Conservation (phyloP, 2,329 filamentous ascomycete species). For the Dactylellina parvicollis region DNA sequence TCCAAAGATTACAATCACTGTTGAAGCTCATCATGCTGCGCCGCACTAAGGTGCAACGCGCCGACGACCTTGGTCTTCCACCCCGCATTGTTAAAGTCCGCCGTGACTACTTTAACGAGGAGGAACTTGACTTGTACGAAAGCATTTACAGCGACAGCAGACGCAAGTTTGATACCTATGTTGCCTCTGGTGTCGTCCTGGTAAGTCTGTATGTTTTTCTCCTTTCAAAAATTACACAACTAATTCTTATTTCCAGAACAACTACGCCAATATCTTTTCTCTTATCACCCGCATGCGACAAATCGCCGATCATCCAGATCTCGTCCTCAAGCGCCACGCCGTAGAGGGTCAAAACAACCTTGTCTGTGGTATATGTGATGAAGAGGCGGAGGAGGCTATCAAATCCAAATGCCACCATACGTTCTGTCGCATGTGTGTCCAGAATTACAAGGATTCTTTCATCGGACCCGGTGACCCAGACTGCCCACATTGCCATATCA, state of each 20-base stretch:
- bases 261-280: constrained; percentile 98
- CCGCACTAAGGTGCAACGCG: constrained; percentile 91
- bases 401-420: constrained; percentile 92
- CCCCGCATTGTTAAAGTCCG: constrained; percentile 93
- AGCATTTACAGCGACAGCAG: constrained; percentile 94
- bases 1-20: constrained; percentile 84
- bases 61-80: constrained; percentile 92
- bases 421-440: constrained; percentile 83
- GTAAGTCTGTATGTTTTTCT: constrained; percentile 34
- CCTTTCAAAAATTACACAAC: not conserved
- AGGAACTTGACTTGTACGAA: constrained; percentile 92
- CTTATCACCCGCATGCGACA: constrained; percentile 99
- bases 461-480: constrained; percentile 72
- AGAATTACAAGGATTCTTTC: constrained; percentile 81
- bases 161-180: constrained; percentile 93
- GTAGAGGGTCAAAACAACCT: constrained; percentile 76
- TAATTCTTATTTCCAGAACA: constrained; percentile 67
- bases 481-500: constrained; percentile 91
- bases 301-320: constrained; percentile 93
- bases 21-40: constrained; percentile 95
- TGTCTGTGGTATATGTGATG: constrained; percentile 75
- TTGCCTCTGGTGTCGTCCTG: constrained; percentile 89
- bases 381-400: constrained; percentile 93
- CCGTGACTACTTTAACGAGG: constrained; percentile 95
- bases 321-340: constrained; percentile 87